Conservation (phyloP, 805 yeast genomes). For the Grigorovia humatica region DNA sequence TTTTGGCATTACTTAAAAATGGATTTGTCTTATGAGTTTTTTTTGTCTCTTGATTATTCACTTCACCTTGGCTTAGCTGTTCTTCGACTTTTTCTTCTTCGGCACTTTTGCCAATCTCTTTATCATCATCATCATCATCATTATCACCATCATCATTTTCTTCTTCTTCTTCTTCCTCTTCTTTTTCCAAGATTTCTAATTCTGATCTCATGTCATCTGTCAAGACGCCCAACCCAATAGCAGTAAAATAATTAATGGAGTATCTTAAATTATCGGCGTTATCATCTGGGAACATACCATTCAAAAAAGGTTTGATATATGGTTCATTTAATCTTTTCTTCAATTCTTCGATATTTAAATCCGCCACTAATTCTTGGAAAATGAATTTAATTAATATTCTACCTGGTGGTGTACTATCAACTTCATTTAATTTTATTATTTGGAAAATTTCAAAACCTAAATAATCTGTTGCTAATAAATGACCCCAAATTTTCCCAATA, state of each 20-base stretch:
- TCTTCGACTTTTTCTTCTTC: neutral
- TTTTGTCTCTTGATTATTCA: neutral
- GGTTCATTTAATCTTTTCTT: constrained; percentile 42
- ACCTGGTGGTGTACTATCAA: constrained; percentile 64
- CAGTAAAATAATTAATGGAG: constrained; percentile 84
- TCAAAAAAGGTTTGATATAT: constrained; percentile 37
- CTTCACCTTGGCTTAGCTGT: neutral
- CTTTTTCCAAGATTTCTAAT: constrained; percentile 29
- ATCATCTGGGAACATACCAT: constrained; percentile 57
- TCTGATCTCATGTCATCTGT: constrained; percentile 73
- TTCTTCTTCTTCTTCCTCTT: constrained; percentile 8
- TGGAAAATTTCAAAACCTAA: constrained; percentile 54
- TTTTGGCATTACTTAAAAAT: neutral
- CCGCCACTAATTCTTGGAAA: constrained; percentile 69
- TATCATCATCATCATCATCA: constrained; percentile 5
- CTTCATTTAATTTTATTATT: constrained; percentile 51
- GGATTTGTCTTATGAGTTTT: neutral
- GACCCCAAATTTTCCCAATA: constrained; percentile 80
- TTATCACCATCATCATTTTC: constrained; percentile 1
- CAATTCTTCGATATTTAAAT: constrained; percentile 51
- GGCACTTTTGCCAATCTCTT: constrained; percentile 2
- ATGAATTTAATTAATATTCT: constrained; percentile 75
- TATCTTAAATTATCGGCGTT: constrained; percentile 53
- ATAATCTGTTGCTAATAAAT: constrained; percentile 59
- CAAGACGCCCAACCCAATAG: constrained; percentile 75